A percentile compares a stretch with the other conserved stretches of the same genome.
Conservation (phyloP, 139 green algal species). For the Coccomyxa sp. region DNA sequence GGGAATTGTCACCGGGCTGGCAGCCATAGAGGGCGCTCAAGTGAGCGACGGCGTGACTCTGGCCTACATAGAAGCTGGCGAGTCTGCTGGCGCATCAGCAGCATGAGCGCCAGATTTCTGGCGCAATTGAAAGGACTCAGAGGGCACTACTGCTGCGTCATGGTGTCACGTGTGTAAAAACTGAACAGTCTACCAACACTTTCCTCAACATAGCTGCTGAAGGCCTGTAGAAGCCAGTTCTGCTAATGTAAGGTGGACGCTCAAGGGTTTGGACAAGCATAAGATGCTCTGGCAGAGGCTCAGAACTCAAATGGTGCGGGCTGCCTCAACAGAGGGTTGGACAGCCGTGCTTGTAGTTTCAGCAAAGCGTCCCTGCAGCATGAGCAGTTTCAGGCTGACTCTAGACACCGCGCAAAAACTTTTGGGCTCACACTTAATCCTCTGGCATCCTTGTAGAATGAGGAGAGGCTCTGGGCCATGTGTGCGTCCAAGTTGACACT, state of each 20-base stretch:
- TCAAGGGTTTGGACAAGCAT: too few species aligned
- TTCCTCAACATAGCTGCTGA: background rate
- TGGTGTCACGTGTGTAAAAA: background rate
- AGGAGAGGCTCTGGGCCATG: too few species aligned
- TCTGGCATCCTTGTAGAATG: too few species aligned
- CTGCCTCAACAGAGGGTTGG: background rate
- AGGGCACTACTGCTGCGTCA: too few species aligned
- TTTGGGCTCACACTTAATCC: too few species aligned
- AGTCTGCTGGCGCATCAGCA: background rate
- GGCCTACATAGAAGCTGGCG: slow-evolving; percentile 16
- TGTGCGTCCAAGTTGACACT: too few species aligned
- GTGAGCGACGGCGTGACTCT: slow-evolving; percentile 33
- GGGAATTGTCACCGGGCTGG: slow-evolving; percentile 16
- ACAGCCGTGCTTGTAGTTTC: background rate
- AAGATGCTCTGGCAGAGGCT: too few species aligned
- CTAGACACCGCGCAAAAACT: background rate
- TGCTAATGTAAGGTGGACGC: background rate
- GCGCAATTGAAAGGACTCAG: too few species aligned
- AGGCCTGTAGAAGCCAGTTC: background rate
- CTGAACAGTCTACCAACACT: background rate
- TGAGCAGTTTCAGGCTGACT: background rate
- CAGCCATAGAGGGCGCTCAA: slow-evolving; percentile 13
- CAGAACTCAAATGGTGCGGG: background rate
- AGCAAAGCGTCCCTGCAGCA: background rate
- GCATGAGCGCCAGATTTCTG: background rate